These are phyloP conservation scores for Aeschynomene evenia DNA, from an alignment of 306 rosid species.

Conservation along the genomic window DNA sequence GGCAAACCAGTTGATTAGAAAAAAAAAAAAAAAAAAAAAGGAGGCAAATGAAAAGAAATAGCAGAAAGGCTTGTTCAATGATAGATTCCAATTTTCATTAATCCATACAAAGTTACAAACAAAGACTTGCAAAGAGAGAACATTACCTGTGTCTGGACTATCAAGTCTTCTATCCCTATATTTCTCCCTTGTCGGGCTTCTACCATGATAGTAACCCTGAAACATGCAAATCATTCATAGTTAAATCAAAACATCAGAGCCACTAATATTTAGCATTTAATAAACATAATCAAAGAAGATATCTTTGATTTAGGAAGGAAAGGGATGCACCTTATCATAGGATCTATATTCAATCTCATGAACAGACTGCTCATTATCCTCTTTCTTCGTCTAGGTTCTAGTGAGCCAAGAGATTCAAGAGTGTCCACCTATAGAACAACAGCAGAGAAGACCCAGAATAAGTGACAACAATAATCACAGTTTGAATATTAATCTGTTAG, in stretches of 20 bases:
- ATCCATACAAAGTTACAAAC: not conserved
- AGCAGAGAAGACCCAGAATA: not conserved
- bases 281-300: not conserved
- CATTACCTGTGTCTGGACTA: slow-evolving; percentile 78
- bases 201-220: slow-evolving; percentile 78
- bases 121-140: slow-evolving; percentile 22
- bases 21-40: no score
- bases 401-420: slow-evolving; percentile 59
- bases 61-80: not conserved
- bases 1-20: no score
- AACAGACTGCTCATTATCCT: slow-evolving; percentile 74
- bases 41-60: slow-evolving; percentile 12
- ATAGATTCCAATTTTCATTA: not conserved
- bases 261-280: not conserved
- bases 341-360: slow-evolving; percentile 64
- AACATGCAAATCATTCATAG: not conserved
- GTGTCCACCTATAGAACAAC: slow-evolving; percentile 65
- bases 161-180: slow-evolving; percentile 91
- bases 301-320: slow-evolving; percentile 5
- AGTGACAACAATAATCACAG: not conserved
- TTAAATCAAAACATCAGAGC: slow-evolving; percentile 11
- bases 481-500: not conserved
- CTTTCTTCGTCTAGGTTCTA: slow-evolving; percentile 90
- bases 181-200: slow-evolving; percentile 85
- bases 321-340: slow-evolving; percentile 60